Conservation (phyloP, 768 basidiomycete genomes). For the Psilocybe tampanensis region DNA sequence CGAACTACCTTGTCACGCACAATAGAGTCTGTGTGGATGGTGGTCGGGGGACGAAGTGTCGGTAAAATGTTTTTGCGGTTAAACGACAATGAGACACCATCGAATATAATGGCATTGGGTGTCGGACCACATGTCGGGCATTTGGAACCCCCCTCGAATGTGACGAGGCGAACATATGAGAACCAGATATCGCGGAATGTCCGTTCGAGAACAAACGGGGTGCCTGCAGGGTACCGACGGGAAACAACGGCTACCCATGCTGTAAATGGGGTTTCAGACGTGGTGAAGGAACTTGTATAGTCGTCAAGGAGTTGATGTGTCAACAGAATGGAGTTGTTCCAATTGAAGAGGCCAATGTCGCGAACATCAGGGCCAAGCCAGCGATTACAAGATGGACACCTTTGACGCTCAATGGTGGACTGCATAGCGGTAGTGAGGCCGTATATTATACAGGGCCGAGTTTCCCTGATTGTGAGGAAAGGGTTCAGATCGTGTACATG, state of each 20-base stretch:
- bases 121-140: conserved; percentile 28
- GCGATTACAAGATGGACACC: conserved; percentile 14
- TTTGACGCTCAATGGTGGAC: conserved; percentile 18
- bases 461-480: neutral
- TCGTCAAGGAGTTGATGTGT: conserved; percentile 36
- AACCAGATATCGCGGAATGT: conserved; percentile 35
- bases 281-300: conserved; percentile 31
- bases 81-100: conserved; percentile 35
- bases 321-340: conserved; percentile 31
- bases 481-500: too few relatives aligned
- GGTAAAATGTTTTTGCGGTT: conserved; percentile 26
- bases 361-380: conserved; percentile 32
- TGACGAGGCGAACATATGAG: conserved; percentile 24
- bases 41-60: conserved; percentile 29
- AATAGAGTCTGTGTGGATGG: conserved; percentile 8
- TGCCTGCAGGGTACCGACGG: conserved; percentile 3
- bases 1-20: neutral
- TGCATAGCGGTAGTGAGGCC: conserved; percentile 8
- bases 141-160: conserved; percentile 20
- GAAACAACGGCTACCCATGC: conserved; percentile 26
- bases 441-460: conserved; percentile 13
- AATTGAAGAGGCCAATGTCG: conserved; percentile 34
- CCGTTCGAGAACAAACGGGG: conserved; percentile 26
- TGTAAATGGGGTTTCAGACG: conserved; percentile 37
- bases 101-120: conserved; percentile 33